A percentile compares a stretch with the other conserved stretches of the same genome.
Conservation (phyloP, 768 basidiomycete species). For the Leccinum rimulosum region DNA sequence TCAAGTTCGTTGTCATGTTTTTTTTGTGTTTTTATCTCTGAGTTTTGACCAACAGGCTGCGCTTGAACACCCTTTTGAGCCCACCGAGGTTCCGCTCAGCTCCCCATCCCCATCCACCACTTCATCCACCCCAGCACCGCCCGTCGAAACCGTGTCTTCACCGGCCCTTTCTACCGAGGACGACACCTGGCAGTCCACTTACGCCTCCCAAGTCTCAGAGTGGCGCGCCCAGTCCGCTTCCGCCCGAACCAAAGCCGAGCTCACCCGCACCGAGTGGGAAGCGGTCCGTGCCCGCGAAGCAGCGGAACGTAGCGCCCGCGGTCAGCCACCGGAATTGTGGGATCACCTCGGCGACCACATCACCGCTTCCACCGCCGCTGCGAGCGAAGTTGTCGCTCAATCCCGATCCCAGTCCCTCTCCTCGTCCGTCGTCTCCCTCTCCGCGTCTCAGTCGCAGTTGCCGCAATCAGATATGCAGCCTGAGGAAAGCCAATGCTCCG, state of each 20-base stretch:
- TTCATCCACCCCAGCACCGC: not conserved
- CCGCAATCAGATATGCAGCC: slow-evolving; percentile 23
- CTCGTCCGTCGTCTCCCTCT: slow-evolving; percentile 17
- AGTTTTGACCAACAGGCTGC: slow-evolving; percentile 17
- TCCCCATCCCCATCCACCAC: not conserved
- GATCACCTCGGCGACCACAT: slow-evolving; percentile 30
- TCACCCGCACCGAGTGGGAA: slow-evolving; percentile 71
- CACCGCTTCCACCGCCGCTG: slow-evolving; percentile 19
- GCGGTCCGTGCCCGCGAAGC: slow-evolving; percentile 45
- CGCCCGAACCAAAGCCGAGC: slow-evolving; percentile 73
- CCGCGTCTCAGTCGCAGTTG: slow-evolving; percentile 11
- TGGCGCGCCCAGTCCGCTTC: slow-evolving; percentile 76
- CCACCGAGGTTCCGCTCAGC: slow-evolving; percentile 19
- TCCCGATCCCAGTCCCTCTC: slow-evolving; percentile 23
- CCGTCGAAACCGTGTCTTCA: not conserved
- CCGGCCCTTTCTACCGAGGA: slow-evolving; percentile 20
- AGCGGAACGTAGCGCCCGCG: slow-evolving; percentile 41
- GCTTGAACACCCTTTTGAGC: slow-evolving; percentile 27
- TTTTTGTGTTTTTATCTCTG: not conserved
- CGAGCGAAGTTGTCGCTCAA: slow-evolving; percentile 14
- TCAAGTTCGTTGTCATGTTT: slow-evolving; percentile 12
- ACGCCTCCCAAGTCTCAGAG: slow-evolving; percentile 61
- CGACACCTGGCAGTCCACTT: slow-evolving; percentile 63
- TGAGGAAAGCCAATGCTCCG: slow-evolving; percentile 22
- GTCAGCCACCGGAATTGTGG: slow-evolving; percentile 19